Conservation (phyloP, 1,139 yeast genomes). For the Barnettozyma hawaiiensis region DNA sequence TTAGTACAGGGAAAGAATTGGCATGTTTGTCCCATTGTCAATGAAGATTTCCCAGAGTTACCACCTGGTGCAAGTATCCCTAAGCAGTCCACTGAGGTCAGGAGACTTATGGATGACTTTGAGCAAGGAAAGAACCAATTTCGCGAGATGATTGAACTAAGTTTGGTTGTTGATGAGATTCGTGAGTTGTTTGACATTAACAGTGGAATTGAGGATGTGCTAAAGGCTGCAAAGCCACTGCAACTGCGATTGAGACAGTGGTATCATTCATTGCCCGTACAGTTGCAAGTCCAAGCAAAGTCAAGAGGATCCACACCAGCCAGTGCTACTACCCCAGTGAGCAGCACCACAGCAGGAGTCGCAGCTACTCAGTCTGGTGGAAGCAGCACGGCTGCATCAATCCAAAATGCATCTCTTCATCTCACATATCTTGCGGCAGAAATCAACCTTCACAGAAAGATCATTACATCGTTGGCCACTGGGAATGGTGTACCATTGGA, state of each 20-base stretch:
- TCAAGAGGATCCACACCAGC: constrained; percentile 5
- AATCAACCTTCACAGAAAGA: constrained; percentile 74
- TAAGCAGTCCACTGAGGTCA: constrained; percentile 15
- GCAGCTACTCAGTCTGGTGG: constrained; percentile 1
- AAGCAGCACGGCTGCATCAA: constrained; percentile 20
- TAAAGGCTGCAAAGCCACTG: constrained; percentile 76
- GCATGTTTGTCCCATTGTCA: constrained; percentile 57
- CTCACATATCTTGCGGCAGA: constrained; percentile 86
- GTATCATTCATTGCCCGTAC: constrained; percentile 75
- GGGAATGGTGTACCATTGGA: constrained; percentile 41
- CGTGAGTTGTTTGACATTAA: constrained; percentile 62
- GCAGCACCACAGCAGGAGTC: neutral
- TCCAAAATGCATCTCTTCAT: constrained; percentile 71
- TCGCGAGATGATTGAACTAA: constrained; percentile 60
- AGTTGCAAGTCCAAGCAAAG: constrained; percentile 44
- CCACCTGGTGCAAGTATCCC: constrained; percentile 22
- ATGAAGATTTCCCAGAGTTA: constrained; percentile 69
- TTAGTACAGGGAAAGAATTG: constrained; percentile 57
- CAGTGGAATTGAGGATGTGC: constrained; percentile 57
- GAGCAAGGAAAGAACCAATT: constrained; percentile 69
- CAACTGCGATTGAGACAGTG: constrained; percentile 75
- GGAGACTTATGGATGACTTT: constrained; percentile 44
- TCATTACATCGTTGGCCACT: constrained; percentile 34
- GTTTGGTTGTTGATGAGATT: constrained; percentile 68
- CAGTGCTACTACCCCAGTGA: neutral